Base-by-base conservation (phyloP, 768 basidiomycete species). In the Macrolepiota dolichaula region DNA sequence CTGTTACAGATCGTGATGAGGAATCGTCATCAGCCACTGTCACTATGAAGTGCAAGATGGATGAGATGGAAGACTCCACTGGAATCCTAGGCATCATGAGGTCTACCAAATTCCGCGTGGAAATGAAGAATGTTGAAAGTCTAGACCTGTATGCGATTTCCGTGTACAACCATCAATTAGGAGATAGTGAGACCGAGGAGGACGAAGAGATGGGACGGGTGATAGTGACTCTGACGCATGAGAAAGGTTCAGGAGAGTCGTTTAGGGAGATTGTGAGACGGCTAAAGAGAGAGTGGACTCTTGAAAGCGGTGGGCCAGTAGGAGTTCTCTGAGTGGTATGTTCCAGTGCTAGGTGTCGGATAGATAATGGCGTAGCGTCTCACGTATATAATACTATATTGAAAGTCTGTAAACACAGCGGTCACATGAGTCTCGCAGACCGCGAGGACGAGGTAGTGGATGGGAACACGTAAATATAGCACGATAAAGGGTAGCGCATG, bases 231-330 rank as follows among this genome's bases (percentile, higher is more conserved):
- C 70, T 96, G 54, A 79, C 91, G 13, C 88, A 92, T 65, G 95
- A 97, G 77, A 94, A 88, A 72, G 96, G 96, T 3, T 88, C 94
- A 17, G 77, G 85, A 46, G 91, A 92, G 24, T 87, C 83, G 29
- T 93, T 97, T 77, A 90, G 87, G 72, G 80, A 84, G 54, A 77
- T 94, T 29, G 91, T 84, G 70, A 83, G 79, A 62, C 79, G 85
- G 44, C 71, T 97, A 59, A 78, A 81, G 62, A 76, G 79, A 32
- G 81, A 85, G 22, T 97, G 94, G 95, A 83, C 84, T 52, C 68
- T 91, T 67, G 86, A 87, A 47, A 53, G 35, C 15, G 38, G 35
- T 49, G 52, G 53, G 15, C 32, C 24, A 27, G 51, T 63, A 46
- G 62, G 52, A 40, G 62, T 58, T 44, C 46, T 59, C 32, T 63